phyloP scores from a whole-genome alignment of 441 rosid species.

The Kokia cookei region DNA sequence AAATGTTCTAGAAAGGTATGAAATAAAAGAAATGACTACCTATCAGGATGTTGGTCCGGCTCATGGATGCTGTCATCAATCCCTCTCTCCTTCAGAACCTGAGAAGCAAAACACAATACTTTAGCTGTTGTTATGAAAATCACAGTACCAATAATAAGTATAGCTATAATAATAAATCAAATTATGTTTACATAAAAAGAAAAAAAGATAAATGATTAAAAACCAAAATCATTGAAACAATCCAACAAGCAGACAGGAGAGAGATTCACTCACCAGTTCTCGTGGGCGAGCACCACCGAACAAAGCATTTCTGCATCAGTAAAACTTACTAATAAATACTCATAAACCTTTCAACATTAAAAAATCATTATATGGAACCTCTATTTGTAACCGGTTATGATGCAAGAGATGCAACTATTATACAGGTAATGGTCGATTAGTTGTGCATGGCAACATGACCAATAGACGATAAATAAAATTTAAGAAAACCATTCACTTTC shows the following conservation, averaged over 20 bases:
- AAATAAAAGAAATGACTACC: slow-evolving; percentile 25
- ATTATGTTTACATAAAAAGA: neutral
- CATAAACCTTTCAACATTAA: neutral
- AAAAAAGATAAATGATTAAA: neutral
- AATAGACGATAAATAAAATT: too few species aligned
- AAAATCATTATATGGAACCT: neutral
- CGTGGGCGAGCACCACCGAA: slow-evolving; percentile 89
- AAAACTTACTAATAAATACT: slow-evolving; percentile 9
- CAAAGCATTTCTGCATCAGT: slow-evolving; percentile 51
- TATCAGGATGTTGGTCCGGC: slow-evolving; percentile 39
- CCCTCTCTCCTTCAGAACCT: slow-evolving; percentile 80
- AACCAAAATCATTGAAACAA: neutral
- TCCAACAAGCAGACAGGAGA: slow-evolving; percentile 12
- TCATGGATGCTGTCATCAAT: slow-evolving; percentile 42
- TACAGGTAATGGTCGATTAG: neutral
- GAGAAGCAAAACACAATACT: slow-evolving; percentile 13
- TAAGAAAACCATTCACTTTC: too few species aligned
- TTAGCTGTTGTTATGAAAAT: neutral
- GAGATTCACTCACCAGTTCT: slow-evolving; percentile 55
- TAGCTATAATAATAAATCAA: neutral
- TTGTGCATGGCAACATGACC: too few species aligned
- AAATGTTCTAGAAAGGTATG: neutral
- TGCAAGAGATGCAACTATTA: neutral
- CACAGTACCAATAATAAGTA: neutral
- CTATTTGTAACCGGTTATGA: neutral